Conservation (phyloP, 2,329 filamentous ascomycete genomes). For the Blumeria graminis region DNA sequence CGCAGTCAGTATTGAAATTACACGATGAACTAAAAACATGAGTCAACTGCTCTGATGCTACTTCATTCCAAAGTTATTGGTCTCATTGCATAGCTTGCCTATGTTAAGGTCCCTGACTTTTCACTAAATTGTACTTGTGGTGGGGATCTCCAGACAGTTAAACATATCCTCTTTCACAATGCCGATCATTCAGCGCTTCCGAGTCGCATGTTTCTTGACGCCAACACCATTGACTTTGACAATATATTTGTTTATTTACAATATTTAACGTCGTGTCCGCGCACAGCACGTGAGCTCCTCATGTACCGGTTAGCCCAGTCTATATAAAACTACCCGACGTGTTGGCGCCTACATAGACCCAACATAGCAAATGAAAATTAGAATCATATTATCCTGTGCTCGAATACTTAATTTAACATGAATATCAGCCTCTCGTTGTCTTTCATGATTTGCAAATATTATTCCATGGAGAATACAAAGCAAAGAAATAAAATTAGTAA, state of each 20-base stretch:
- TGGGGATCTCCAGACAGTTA: background rate
- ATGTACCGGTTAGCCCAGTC: too few species aligned
- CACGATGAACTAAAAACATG: conserved; percentile 1
- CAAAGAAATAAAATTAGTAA: too few species aligned
- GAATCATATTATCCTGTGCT: too few species aligned
- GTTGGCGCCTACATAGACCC: too few species aligned
- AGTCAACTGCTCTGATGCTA: background rate
- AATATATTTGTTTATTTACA: too few species aligned
- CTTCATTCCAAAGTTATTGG: background rate
- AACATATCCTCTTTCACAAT: background rate
- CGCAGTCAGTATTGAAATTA: background rate
- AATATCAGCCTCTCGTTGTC: too few species aligned
- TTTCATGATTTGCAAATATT: too few species aligned
- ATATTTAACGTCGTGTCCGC: too few species aligned
- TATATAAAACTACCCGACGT: too few species aligned
- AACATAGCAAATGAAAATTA: background rate
- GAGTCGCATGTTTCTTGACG: background rate
- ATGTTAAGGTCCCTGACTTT: background rate
- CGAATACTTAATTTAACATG: too few species aligned
- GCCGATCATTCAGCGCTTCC: background rate
- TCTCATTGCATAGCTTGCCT: background rate
- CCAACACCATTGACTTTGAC: background rate
- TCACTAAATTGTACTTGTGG: background rate
- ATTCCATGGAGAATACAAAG: too few species aligned
- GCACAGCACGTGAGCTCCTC: too few species aligned